phyloP scores from a whole-genome alignment of 2,329 filamentous ascomycete genomes.

The Ophiostoma novo-ulmi region DNA sequence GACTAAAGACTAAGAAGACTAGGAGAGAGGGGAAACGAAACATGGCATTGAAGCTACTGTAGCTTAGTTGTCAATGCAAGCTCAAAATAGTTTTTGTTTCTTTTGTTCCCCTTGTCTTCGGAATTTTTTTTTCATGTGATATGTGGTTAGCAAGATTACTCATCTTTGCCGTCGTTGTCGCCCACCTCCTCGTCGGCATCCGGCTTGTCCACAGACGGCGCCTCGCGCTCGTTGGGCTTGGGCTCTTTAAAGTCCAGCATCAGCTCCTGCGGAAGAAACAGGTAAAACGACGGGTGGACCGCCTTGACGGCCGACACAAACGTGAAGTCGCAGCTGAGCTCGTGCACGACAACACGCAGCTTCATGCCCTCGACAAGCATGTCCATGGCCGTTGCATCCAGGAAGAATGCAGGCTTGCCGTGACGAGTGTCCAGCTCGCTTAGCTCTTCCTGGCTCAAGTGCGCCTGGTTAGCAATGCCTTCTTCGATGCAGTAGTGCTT shows the following conservation, averaged over 20 bases:
- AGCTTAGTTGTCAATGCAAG: background rate
- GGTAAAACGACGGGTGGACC: conserved; percentile 58
- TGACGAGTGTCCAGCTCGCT: conserved; percentile 11
- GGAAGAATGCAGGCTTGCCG: conserved; percentile 48
- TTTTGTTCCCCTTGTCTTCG: background rate
- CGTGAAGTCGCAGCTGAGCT: conserved; percentile 54
- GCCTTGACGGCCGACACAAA: conserved; percentile 58
- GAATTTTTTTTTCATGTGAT: background rate
- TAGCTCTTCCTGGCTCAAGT: conserved; percentile 33
- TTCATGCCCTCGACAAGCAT: conserved; percentile 62
- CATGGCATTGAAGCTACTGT: background rate
- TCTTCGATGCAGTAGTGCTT: conserved; percentile 45
- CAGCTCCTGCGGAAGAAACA: conserved; percentile 61
- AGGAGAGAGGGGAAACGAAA: background rate
- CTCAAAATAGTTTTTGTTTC: background rate
- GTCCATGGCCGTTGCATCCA: conserved; percentile 55
- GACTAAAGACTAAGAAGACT: background rate
- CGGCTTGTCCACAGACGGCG: conserved; percentile 41
- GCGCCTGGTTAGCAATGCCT: conserved; percentile 42
- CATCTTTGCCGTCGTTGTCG: conserved; percentile 21
- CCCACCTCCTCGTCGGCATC: conserved; percentile 32
- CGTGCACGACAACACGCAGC: conserved; percentile 50
- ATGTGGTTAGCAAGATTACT: background rate
- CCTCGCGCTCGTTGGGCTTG: conserved; percentile 40
- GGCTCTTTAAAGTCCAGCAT: conserved; percentile 64